phyloP scores from a whole-genome alignment of 805 yeast genomes.

The Pichia gijzeniarum region DNA sequence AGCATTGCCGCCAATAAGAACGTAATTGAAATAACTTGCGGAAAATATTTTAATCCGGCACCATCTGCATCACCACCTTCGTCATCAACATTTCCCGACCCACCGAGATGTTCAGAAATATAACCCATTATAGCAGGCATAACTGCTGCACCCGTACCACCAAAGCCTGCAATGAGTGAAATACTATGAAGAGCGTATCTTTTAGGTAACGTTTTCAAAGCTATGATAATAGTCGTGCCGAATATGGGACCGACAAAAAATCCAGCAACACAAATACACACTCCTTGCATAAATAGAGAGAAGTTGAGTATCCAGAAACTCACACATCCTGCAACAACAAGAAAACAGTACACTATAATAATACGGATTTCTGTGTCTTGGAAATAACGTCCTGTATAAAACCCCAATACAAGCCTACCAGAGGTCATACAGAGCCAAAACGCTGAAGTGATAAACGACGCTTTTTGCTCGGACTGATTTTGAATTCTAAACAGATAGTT shows the following conservation, averaged over 20 bases:
- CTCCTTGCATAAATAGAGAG: conserved; percentile 25
- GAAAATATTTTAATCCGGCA: conserved; percentile 30
- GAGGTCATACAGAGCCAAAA: conserved; percentile 47
- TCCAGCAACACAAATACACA: conserved; percentile 38
- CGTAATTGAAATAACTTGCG: conserved; percentile 18
- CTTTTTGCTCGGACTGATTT: conserved; percentile 28
- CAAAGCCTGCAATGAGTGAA: conserved; percentile 71
- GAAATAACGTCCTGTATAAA: conserved; percentile 40
- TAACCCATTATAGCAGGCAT: conserved; percentile 62
- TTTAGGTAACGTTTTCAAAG: conserved; percentile 56
- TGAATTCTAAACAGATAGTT: conserved; percentile 40
- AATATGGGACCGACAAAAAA: conserved; percentile 48
- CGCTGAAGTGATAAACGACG: conserved; percentile 43
- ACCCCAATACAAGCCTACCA: conserved; percentile 43
- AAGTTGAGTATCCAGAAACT: conserved; percentile 28
- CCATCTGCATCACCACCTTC: conserved; percentile 20
- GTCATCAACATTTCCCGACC: not conserved
- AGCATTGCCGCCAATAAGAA: conserved; percentile 21
- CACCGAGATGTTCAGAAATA: conserved; percentile 28
- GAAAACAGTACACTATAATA: conserved; percentile 33
- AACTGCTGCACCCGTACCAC: conserved; percentile 79
- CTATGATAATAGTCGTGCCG: conserved; percentile 64
- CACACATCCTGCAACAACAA: conserved; percentile 30
- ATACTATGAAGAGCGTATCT: conserved; percentile 58
- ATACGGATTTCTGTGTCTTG: conserved; percentile 36